These are phyloP conservation scores for Malus hybrid DNA, from an alignment of 331 rosid species.

Conservation along the genomic window DNA sequence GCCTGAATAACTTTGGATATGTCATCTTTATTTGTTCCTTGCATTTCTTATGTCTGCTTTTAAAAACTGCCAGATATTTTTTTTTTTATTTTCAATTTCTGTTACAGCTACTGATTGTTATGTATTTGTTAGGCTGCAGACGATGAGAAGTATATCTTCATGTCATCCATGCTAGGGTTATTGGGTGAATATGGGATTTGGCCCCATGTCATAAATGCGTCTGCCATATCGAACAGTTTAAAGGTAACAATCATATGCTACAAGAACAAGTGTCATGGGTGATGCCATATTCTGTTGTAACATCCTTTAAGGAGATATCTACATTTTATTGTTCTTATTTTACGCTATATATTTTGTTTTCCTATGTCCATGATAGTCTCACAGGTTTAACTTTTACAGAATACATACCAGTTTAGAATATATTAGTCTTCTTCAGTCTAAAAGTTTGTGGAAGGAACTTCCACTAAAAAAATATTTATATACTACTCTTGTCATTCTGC, in stretches of 20 bases:
- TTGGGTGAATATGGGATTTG: constrained; percentile 70
- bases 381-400: neutral
- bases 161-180: constrained; percentile 83
- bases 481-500: neutral
- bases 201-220: constrained; percentile 81
- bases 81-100: neutral
- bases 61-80: neutral
- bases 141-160: constrained; percentile 79
- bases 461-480: neutral
- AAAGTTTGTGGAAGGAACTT: neutral
- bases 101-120: constrained; percentile 14
- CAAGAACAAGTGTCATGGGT: neutral
- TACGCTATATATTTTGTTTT: neutral
- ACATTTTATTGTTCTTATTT: neutral
- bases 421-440: neutral
- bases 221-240: constrained; percentile 62
- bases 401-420: neutral
- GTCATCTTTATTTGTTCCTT: neutral
- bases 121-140: constrained; percentile 53
- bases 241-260: constrained; percentile 46
- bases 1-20: neutral
- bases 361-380: neutral
- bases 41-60: neutral
- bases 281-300: neutral
- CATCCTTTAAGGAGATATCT: neutral